Percentiles rank a stretch among this genome's conserved stretches.
Evolutionary conservation across 129 eudicot genomes (phyloP).

Genomic region (Gnaphalium uliginosum): DNA sequence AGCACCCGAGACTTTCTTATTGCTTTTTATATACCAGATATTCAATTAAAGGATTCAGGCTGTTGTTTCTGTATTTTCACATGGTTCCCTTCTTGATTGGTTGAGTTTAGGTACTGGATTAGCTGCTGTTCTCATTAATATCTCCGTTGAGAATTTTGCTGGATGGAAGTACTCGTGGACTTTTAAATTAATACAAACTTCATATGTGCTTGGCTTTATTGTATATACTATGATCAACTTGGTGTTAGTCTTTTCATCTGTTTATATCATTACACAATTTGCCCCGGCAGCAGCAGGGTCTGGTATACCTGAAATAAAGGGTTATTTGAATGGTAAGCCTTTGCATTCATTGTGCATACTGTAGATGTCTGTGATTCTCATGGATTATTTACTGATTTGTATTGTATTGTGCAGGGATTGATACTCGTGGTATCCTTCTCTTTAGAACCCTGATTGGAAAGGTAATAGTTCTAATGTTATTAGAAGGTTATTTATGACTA

Average conservation of each 20-base stretch:
- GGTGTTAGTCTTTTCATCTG: slow-evolving; percentile 92
- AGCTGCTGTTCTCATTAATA: slow-evolving; percentile 94
- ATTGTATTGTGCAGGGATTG: slow-evolving; percentile 63
- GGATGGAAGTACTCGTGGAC: slow-evolving; percentile 95
- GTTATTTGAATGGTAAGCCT: slow-evolving; percentile 84
- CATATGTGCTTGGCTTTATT: slow-evolving; percentile 81
- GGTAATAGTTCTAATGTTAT: slow-evolving; percentile 40
- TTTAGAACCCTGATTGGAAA: slow-evolving; percentile 93
- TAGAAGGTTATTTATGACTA: not conserved
- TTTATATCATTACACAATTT: slow-evolving; percentile 77
- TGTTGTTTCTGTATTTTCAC: slow-evolving; percentile 12
- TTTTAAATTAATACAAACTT: slow-evolving; percentile 70
- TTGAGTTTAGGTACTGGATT: slow-evolving; percentile 77
- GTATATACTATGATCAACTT: slow-evolving; percentile 72
- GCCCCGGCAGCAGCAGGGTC: slow-evolving; percentile 99
- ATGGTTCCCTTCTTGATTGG: slow-evolving; percentile 7
- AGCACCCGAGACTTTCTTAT: not conserved
- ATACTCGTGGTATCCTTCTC: slow-evolving; percentile 89
- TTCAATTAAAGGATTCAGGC: slow-evolving; percentile 7
- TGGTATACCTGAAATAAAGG: slow-evolving; percentile 98
- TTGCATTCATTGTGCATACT: not conserved
- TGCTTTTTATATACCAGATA: not conserved
- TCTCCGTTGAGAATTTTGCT: slow-evolving; percentile 99
- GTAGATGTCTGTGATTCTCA: not conserved
- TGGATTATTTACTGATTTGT: slow-evolving; percentile 15